Percentiles rank a stretch among this genome's conserved stretches.
phyloP scores from a whole-genome alignment of 2,329 filamentous ascomycete genomes.

The Xylariaceae sp. region DNA sequence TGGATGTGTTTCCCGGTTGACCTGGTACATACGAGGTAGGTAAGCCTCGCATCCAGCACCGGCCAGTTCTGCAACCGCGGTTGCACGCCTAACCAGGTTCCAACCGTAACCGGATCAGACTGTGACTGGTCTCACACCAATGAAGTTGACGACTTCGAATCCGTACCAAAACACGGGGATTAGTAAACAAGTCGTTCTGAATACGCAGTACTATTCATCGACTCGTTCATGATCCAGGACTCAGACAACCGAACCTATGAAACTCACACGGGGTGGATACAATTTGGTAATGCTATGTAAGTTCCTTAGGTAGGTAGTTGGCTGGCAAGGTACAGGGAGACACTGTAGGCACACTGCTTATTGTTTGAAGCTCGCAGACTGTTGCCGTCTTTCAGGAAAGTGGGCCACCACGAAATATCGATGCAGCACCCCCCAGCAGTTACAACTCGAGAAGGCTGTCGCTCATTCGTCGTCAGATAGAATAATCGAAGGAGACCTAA shows the following conservation, averaged over 20 bases:
- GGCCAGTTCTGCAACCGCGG: constrained; percentile 1
- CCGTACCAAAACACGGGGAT: background rate
- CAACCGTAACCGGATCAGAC: background rate
- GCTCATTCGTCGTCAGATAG: constrained; percentile 8
- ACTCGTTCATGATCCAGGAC: background rate
- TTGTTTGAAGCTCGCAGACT: constrained; percentile 29
- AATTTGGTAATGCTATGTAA: constrained; percentile 17
- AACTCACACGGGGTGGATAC: constrained; percentile 17
- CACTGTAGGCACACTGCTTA: background rate
- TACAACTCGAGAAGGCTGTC: background rate
- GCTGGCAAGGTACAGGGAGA: background rate
- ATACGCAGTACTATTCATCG: background rate
- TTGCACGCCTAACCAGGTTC: constrained; percentile 11
- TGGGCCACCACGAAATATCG: constrained; percentile 18
- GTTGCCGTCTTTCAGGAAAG: constrained; percentile 23
- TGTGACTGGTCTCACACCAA: constrained; percentile 6
- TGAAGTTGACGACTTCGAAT: background rate
- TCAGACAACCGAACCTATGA: background rate
- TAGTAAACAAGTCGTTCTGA: background rate
- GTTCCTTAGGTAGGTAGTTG: background rate
- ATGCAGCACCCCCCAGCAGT: constrained; percentile 13
- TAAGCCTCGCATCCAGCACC: background rate
- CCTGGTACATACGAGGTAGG: background rate
- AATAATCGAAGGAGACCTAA: background rate
- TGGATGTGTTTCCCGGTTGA: background rate